Percentiles rank a stretch among this genome's conserved stretches.
phyloP scores from a whole-genome alignment of 306 rosid genomes.

The Casuarina cunninghamiana region DNA sequence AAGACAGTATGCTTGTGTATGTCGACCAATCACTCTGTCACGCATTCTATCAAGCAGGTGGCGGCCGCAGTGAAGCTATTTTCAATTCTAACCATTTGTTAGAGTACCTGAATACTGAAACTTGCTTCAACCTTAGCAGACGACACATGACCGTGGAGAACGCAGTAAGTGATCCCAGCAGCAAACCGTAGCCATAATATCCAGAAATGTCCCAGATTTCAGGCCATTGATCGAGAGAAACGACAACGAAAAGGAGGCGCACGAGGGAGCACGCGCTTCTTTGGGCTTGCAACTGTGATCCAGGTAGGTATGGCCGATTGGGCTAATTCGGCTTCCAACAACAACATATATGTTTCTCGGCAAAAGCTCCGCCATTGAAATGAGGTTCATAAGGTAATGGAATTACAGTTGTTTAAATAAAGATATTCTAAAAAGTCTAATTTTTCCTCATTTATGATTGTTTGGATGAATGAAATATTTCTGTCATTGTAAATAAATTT shows the following conservation, averaged over 20 bases:
- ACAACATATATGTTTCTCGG: too few relatives aligned
- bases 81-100: not conserved
- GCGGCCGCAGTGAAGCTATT: not conserved
- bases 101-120: constrained; percentile 76
- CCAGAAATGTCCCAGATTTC: constrained; percentile 36
- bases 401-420: too few relatives aligned
- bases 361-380: too few relatives aligned
- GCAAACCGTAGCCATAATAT: constrained; percentile 60
- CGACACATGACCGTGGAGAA: constrained; percentile 63
- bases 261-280: not conserved
- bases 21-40: not conserved
- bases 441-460: too few relatives aligned
- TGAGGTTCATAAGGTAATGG: too few relatives aligned
- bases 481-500: too few relatives aligned
- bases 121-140: constrained; percentile 96
- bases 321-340: not conserved
- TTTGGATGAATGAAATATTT: too few relatives aligned
- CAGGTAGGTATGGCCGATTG: not conserved
- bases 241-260: too few relatives aligned
- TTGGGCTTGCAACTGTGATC: not conserved
- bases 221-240: constrained; percentile 52
- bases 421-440: too few relatives aligned
- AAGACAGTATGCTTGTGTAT: not conserved
- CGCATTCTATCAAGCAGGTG: not conserved
- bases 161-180: constrained; percentile 59